Conservation (phyloP, 2,329 filamentous ascomycete species). For the Talaromyces verruculosus region DNA sequence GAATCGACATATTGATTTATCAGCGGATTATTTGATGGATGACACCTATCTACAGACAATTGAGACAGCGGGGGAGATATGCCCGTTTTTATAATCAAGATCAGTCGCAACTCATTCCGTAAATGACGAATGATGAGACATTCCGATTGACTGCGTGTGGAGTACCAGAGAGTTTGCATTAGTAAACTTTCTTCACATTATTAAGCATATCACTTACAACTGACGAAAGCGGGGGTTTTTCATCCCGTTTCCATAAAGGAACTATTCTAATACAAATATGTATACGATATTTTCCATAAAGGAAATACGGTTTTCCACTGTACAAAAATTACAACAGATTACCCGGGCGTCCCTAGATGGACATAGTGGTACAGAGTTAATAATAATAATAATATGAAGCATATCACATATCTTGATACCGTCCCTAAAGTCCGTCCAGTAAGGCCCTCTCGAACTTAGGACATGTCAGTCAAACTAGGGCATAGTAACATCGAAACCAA, state of each 20-base stretch:
- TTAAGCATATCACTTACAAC: background rate
- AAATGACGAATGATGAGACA: conserved; percentile 9
- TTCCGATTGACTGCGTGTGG: background rate
- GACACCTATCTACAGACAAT: background rate
- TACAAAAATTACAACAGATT: too few relatives aligned
- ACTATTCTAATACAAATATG: too few relatives aligned
- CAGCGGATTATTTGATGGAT: background rate
- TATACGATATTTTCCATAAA: too few relatives aligned
- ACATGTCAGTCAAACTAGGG: too few relatives aligned
- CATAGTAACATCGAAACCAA: too few relatives aligned
- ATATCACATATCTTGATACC: background rate
- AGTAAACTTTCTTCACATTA: background rate
- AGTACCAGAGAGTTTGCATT: background rate
- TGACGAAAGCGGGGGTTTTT: too few relatives aligned
- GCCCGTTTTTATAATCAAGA: background rate
- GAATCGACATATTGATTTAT: conserved; percentile 30
- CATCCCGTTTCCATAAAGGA: too few relatives aligned
- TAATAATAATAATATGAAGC: too few relatives aligned
- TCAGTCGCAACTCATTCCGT: background rate
- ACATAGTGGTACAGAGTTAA: too few relatives aligned
- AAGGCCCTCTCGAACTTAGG: background rate
- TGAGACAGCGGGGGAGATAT: background rate
- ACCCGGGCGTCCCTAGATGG: too few relatives aligned
- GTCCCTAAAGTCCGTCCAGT: background rate
- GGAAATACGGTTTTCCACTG: too few relatives aligned